Evolutionary conservation across 345 rosid species (phyloP), one percentile per base, ranked within the genome.

Genomic region (Citrus sp.): DNA sequence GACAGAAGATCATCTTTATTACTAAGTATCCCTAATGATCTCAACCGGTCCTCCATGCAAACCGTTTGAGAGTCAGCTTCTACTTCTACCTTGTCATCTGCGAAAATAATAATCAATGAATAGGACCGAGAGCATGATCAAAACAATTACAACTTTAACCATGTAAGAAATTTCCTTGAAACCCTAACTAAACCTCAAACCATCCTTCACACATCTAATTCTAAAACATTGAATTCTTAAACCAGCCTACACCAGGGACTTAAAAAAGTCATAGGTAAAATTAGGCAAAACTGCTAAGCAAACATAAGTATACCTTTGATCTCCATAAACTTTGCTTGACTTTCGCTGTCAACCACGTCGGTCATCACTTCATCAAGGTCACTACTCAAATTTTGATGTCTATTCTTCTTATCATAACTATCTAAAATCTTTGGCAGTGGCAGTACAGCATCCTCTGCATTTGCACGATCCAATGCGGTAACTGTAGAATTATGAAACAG

Each of bases 381-480:
- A 54, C 66, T 27, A 27, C 69, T 74, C 72, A 80, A 74, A 71
- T 70, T 73, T 80, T 66, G 74, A 70, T 83, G 78, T 62, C 75
- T 84, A 77, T 78, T 79, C 75, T 80, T 86, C 61, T 82, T 82
- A 70, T 85, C 87, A 32, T 54, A 77, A 77, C 85, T 64, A 84
- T 90, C 87, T 78, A 88, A 85, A 79, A 87, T 69, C 80, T 84
- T 88, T 69, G 95, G 87, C 59, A 91, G 81, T 67, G 98, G 98
- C 80, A 89, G 90, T 42, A 85, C 56, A 22, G 98, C 97, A 84
- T 90, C 97, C 86, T 96, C 97, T 38, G 95, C 95, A 86, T 91
- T 85, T 60, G 97, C 89, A 77, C 98, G 91, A 81, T 96, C 99
- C 78, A 96, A 77, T 72, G 98, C 95, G 68, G 90, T 89, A 56